Conservation (phyloP, 2,329 filamentous ascomycete genomes). For the Alternaria consortialis region DNA sequence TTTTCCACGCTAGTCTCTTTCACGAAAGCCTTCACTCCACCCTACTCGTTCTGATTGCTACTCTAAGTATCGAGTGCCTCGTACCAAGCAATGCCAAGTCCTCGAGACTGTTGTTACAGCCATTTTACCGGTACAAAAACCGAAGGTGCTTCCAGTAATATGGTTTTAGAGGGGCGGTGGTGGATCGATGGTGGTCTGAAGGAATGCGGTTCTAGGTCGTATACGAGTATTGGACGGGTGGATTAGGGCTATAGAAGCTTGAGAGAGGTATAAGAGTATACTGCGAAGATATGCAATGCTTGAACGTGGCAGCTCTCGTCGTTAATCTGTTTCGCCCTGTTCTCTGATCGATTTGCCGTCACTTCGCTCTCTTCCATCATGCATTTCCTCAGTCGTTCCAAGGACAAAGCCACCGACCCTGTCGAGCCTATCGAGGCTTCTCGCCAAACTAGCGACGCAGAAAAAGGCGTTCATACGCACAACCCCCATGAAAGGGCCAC, state of each 20-base stretch:
- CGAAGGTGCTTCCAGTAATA: not conserved
- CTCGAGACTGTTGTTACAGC: not conserved
- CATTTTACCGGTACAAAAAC: not conserved
- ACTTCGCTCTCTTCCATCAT: not conserved
- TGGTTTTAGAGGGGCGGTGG: not conserved
- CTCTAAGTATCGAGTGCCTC: not conserved
- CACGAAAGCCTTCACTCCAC: slow-evolving; percentile 5
- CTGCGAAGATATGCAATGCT: not conserved
- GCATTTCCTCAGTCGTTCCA: not conserved
- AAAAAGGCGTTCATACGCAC: not conserved
- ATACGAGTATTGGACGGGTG: not conserved
- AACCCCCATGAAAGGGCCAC: slow-evolving; percentile 1
- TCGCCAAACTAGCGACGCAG: slow-evolving; percentile 6
- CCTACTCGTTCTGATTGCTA: not conserved
- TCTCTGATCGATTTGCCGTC: not conserved
- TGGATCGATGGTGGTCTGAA: not conserved
- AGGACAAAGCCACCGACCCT: slow-evolving; percentile 1
- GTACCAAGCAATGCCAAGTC: slow-evolving; percentile 1
- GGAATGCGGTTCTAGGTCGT: not conserved
- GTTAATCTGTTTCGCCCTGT: not conserved
- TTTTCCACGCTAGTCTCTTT: slow-evolving; percentile 10
- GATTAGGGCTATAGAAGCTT: not conserved
- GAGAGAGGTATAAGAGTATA: not conserved
- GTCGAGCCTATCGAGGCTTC: slow-evolving; percentile 12
- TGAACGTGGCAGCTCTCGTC: not conserved